Evolutionary conservation across 2,329 filamentous ascomycete genomes (phyloP).

Genomic region (Colletotrichum tamarilloi): DNA sequence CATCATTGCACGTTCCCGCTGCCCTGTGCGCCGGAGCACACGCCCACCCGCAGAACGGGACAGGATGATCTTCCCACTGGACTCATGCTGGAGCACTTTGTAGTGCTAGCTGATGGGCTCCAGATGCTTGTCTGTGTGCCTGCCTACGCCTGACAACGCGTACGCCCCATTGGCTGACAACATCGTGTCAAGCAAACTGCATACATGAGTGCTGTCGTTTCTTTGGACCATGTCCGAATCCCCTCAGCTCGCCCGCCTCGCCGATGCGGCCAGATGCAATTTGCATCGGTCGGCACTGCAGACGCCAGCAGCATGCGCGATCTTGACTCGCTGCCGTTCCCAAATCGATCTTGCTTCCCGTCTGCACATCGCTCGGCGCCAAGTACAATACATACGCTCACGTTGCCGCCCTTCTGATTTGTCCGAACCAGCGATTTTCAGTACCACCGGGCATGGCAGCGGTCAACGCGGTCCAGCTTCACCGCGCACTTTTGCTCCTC

Average conservation of each 20-base stretch:
- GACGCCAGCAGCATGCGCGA: constrained; percentile 28
- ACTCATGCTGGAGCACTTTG: neutral
- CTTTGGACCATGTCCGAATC: constrained; percentile 28
- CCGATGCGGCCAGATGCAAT: constrained; percentile 20
- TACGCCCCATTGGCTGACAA: constrained; percentile 11
- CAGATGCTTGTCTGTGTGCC: constrained; percentile 12
- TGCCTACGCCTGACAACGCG: neutral
- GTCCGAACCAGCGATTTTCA: neutral
- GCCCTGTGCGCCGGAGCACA: constrained; percentile 31
- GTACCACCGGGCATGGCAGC: neutral
- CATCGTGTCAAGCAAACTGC: constrained; percentile 23
- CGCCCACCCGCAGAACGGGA: constrained; percentile 17
- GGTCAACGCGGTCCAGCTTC: neutral
- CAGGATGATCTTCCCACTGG: constrained; percentile 27
- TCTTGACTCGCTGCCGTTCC: constrained; percentile 17
- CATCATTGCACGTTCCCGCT: constrained; percentile 19
- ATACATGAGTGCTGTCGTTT: constrained; percentile 9
- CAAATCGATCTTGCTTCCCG: constrained; percentile 31
- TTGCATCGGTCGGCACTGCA: constrained; percentile 16
- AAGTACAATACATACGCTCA: neutral
- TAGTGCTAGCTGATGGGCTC: neutral
- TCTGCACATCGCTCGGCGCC: constrained; percentile 21
- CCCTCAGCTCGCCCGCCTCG: constrained; percentile 21
- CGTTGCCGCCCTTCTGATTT: neutral
- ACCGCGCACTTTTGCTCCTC: neutral